These are phyloP conservation scores for Teunomyces pallodes DNA, from an alignment of 805 yeast species.

Conservation along the genomic window DNA sequence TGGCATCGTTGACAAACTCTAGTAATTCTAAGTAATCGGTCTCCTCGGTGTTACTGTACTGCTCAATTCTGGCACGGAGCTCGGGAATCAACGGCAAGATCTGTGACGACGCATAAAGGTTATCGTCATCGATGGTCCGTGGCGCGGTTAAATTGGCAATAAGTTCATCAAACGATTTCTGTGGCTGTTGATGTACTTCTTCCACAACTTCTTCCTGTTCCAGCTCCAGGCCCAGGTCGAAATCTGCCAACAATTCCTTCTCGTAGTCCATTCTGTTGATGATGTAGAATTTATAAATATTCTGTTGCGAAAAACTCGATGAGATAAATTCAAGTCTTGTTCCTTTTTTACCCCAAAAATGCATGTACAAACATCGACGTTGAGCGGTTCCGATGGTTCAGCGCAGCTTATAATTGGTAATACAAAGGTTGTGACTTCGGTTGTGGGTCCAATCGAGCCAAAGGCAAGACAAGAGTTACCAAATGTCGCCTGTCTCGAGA, in stretches of 20 bases:
- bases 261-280: constrained; percentile 29
- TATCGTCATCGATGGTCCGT: constrained; percentile 8
- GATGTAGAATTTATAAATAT: neutral
- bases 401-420: constrained; percentile 52
- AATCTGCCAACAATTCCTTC: constrained; percentile 41
- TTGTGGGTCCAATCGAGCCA: constrained; percentile 89
- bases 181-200: constrained; percentile 2
- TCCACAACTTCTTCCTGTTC: constrained; percentile 7
- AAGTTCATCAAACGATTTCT: neutral
- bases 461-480: constrained; percentile 83
- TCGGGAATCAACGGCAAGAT: constrained; percentile 23
- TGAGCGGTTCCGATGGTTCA: constrained; percentile 78
- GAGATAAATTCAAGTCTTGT: neutral
- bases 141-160: neutral
- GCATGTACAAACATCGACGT: constrained; percentile 23
- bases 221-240: constrained; percentile 29
- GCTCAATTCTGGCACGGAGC: constrained; percentile 18
- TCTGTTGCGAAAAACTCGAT: constrained; percentile 4
- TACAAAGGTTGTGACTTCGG: constrained; percentile 67
- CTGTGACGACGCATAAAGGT: constrained; percentile 19
- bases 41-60: constrained; percentile 20
- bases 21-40: constrained; percentile 31
- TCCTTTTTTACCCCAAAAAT: constrained; percentile 10
- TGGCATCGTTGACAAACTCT: constrained; percentile 26
- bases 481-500: constrained; percentile 70